Percentiles rank a stretch among this genome's conserved stretches.
These are phyloP conservation scores for Fereydounia khargensis DNA, from an alignment of 1,284 basidiomycete genomes.

Conservation along the genomic window DNA sequence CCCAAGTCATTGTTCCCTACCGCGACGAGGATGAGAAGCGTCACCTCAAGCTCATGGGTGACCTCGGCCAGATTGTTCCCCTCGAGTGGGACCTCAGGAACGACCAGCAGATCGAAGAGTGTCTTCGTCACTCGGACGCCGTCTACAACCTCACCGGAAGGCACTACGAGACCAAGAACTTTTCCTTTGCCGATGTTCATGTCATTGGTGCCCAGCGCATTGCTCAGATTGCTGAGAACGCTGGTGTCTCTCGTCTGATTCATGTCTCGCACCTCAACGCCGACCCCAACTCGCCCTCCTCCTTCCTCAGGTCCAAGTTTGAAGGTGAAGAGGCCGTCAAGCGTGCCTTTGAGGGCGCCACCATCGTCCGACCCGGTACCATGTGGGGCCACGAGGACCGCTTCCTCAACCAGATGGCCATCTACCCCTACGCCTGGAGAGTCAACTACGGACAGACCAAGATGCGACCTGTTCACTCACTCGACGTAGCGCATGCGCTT, in stretches of 20 bases:
- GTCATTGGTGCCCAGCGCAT: constrained; percentile 68
- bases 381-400: constrained; percentile 96
- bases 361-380: constrained; percentile 79
- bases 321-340: constrained; percentile 86
- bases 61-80: constrained; percentile 92
- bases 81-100: constrained; percentile 94
- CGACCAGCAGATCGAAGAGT: constrained; percentile 86
- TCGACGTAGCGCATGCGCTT: constrained; percentile 91
- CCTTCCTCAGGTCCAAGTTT: constrained; percentile 84
- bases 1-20: constrained; percentile 92
- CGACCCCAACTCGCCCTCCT: constrained; percentile 72
- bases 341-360: constrained; percentile 79
- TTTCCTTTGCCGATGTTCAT: constrained; percentile 74
- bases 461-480: constrained; percentile 84
- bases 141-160: constrained; percentile 92
- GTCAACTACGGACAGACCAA: constrained; percentile 83
- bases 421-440: constrained; percentile 91
- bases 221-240: constrained; percentile 74
- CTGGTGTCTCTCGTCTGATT: constrained; percentile 80
- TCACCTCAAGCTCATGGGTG: constrained; percentile 86
- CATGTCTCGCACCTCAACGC: constrained; percentile 97
- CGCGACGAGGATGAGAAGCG: constrained; percentile 92
- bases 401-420: constrained; percentile 87
- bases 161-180: constrained; percentile 91
- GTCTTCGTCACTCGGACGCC: constrained; percentile 89